A percentile compares a stretch with the other conserved stretches of the same genome.
These are phyloP conservation scores for Trametes versicolor DNA, from an alignment of 1,284 basidiomycete genomes.

Conservation along the genomic window DNA sequence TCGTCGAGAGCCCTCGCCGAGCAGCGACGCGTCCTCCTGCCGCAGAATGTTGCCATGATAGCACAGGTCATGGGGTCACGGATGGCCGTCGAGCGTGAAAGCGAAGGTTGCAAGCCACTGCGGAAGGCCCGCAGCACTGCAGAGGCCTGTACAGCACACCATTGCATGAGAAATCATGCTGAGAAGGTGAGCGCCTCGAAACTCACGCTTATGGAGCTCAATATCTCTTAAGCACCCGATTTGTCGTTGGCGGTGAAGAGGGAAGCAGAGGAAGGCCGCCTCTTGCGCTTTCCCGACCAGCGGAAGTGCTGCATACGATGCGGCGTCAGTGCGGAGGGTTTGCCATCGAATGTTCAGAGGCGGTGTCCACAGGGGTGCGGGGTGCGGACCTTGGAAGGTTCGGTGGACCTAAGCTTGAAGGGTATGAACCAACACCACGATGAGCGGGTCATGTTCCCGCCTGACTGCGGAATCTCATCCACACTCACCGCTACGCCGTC, in stretches of 20 bases:
- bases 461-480: conserved; percentile 5
- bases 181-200: neutral
- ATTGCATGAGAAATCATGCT: neutral
- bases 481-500: neutral
- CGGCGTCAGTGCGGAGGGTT: neutral
- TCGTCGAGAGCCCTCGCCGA: neutral
- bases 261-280: neutral
- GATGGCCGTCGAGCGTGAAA: too few relatives aligned
- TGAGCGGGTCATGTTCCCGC: conserved; percentile 1
- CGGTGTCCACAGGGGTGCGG: neutral
- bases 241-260: neutral
- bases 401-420: neutral
- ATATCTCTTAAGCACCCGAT: neutral
- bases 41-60: neutral
- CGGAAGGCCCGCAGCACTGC: neutral
- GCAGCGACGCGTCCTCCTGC: neutral
- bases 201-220: neutral
- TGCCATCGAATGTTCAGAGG: neutral
- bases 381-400: neutral
- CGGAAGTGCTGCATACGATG: neutral
- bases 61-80: neutral
- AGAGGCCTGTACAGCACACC: neutral
- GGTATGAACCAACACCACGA: conserved; percentile 2
- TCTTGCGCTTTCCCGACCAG: neutral
- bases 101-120: neutral